These are phyloP conservation scores for Blepharisma undulans DNA, from an alignment of 169 alveolate genomes.

Conservation along the genomic window DNA sequence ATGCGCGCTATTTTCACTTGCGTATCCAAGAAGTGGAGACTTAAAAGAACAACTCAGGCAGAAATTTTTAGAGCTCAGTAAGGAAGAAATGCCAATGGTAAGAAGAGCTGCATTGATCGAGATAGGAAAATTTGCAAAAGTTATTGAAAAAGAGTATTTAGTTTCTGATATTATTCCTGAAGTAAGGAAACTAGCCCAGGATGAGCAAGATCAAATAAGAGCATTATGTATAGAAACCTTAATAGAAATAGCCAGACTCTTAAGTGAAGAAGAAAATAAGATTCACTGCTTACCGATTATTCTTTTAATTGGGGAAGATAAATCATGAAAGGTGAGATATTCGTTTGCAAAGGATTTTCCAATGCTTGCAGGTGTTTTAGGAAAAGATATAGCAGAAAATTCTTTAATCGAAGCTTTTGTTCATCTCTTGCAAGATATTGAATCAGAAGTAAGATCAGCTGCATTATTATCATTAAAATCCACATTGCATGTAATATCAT, in stretches of 20 bases:
- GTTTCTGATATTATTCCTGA: conserved; percentile 71
- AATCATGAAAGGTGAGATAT: conserved; percentile 82
- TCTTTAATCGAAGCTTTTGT: conserved; percentile 72
- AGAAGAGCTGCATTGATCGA: conserved; percentile 80
- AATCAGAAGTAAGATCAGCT: conserved; percentile 75
- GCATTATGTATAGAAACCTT: conserved; percentile 70
- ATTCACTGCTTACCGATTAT: conserved; percentile 72
- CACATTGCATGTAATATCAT: conserved; percentile 56
- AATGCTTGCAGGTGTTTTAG: conserved; percentile 79
- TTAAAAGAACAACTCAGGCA: conserved; percentile 71
- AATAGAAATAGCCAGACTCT: conserved; percentile 68
- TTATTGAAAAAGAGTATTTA: conserved; percentile 53
- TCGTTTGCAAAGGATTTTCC: conserved; percentile 76
- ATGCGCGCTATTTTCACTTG: conserved; percentile 64
- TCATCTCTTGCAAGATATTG: conserved; percentile 71
- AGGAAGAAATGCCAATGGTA: conserved; percentile 87
- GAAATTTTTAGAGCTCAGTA: conserved; percentile 77
- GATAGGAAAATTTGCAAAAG: conserved; percentile 57
- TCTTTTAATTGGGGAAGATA: conserved; percentile 78
- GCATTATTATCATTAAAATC: conserved; percentile 64
- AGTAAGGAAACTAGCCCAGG: conserved; percentile 69
- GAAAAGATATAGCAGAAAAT: conserved; percentile 76
- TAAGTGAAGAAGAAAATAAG: conserved; percentile 76
- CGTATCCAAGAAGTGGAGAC: conserved; percentile 68
- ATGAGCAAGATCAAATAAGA: conserved; percentile 82